Percentiles rank a stretch among this genome's conserved stretches.
phyloP scores from a whole-genome alignment of 2,329 filamentous ascomycete species.

The Teratosphaeria viscida region DNA sequence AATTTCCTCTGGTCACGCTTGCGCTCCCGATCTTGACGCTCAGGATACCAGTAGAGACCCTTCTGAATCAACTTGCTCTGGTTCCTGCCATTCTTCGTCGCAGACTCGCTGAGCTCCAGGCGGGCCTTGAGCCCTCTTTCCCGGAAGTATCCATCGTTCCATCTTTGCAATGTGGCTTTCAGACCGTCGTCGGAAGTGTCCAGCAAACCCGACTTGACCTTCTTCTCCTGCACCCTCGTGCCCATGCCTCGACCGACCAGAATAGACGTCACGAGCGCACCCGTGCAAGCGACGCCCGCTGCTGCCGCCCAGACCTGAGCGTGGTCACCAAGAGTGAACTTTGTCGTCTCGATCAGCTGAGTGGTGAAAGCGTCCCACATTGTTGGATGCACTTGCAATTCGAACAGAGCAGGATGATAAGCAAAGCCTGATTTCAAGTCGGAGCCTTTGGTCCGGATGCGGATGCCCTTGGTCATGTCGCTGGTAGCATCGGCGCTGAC shows the following conservation, averaged over 20 bases:
- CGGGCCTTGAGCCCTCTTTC: slow-evolving; percentile 11
- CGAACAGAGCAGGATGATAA: slow-evolving; percentile 15
- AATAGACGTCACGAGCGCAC: slow-evolving; percentile 5
- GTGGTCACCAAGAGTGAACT: slow-evolving; percentile 10
- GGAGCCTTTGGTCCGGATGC: slow-evolving; percentile 12
- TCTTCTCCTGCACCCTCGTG: slow-evolving; percentile 12
- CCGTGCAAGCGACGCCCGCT: slow-evolving; percentile 6
- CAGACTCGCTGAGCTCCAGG: slow-evolving; percentile 13
- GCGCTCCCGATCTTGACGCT: slow-evolving; percentile 9
- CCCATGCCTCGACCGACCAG: slow-evolving; percentile 10
- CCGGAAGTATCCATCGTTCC: slow-evolving; percentile 16
- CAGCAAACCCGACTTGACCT: slow-evolving; percentile 10
- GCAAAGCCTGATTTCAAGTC: slow-evolving; percentile 14
- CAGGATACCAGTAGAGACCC: slow-evolving; percentile 6
- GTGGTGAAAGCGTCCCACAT: slow-evolving; percentile 16
- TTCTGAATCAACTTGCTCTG: slow-evolving; percentile 8
- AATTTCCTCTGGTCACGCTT: slow-evolving; percentile 15
- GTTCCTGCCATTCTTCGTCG: slow-evolving; percentile 8
- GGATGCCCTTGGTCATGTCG: slow-evolving; percentile 2
- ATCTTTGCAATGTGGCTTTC: slow-evolving; percentile 12
- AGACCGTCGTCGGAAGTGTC: slow-evolving; percentile 10
- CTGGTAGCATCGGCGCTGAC: not conserved
- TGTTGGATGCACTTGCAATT: slow-evolving; percentile 13
- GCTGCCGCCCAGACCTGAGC: slow-evolving; percentile 14
- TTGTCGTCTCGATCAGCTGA: slow-evolving; percentile 10